Evolutionary conservation across 2,329 filamentous ascomycete species (phyloP), one percentile per base, ranked within the genome.

Genomic region (Fusarium chaquense): DNA sequence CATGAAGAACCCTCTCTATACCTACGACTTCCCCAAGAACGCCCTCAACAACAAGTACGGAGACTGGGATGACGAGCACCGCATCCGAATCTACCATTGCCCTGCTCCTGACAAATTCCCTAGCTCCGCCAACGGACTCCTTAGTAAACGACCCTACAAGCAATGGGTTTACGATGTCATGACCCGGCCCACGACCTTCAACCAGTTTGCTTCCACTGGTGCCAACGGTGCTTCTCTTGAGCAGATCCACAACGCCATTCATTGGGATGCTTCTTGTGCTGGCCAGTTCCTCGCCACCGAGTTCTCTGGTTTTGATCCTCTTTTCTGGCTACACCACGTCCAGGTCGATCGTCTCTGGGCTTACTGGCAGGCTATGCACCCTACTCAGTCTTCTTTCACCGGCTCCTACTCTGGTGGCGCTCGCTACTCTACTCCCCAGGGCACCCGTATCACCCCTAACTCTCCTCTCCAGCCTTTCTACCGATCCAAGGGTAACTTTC

Each of bases 311-410:
- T 85, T 83, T 64, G 83, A 85, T 43, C 80, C 82, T 13, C 67
- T 85, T 28, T 85, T 85, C 79, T 82, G 73, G 82, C 74, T 85
- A 28, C 83, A 85, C 63, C 84, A 85, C 78, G 78, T 83, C 73
- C 88, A 91, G 71, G 83, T 91, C 56, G 89, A 91, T 72, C 85
- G 89, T 41, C 81, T 91, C 38, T 90, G 89, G 78, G 84, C 87
- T n/a, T 82, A 85, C 70, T 87, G 81, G 82, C 80, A 85, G 72
- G 80, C 79, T 30, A 80, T 86, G 52, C 71, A 76, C 60, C 81
- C 81, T 24, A 63, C 72, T 46, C 69, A 78, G 62, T 66, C 73
- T 55, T 74, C 80, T 32, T 81, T 83, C 71, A 71, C 59, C 33
- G 69, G 65, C 47, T 75, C 79, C 8, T 83, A 83, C 69, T 43